Conservation (phyloP, 2,329 filamentous ascomycete species). For the Trichoderma sp. region DNA sequence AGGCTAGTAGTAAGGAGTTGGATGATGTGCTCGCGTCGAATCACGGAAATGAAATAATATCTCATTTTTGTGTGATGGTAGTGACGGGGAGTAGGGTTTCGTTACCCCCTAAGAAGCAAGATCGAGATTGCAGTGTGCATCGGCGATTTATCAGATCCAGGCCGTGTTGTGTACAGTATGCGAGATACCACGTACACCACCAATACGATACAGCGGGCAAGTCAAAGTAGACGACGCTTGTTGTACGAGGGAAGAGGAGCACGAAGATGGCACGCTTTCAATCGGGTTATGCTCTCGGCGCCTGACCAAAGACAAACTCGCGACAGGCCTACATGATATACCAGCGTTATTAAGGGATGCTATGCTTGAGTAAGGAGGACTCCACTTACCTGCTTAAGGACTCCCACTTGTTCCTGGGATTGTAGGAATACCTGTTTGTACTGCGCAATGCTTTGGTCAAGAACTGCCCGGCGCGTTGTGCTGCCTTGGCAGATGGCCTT, state of each 20-base stretch:
- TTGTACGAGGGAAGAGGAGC: background rate
- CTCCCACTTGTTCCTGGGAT: slow-evolving; percentile 70
- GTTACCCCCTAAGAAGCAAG: background rate
- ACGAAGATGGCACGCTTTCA: background rate
- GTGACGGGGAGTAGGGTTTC: background rate
- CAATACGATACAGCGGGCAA: background rate
- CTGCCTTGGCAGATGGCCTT: slow-evolving; percentile 91
- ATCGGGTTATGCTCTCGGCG: background rate
- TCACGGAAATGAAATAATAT: background rate
- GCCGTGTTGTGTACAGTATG: background rate
- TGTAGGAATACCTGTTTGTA: slow-evolving; percentile 85
- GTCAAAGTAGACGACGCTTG: background rate
- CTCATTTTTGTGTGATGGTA: background rate
- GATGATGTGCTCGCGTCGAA: slow-evolving; percentile 4
- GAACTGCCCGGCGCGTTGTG: slow-evolving; percentile 68
- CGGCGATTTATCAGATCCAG: background rate
- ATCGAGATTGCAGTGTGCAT: background rate
- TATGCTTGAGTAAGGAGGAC: background rate
- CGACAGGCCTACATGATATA: slow-evolving; percentile 34
- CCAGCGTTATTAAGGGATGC: background rate
- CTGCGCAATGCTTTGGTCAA: slow-evolving; percentile 79
- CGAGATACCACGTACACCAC: background rate
- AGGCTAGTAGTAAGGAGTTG: background rate
- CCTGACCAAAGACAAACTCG: slow-evolving; percentile 36
- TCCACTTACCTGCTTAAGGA: slow-evolving; percentile 57